These are phyloP conservation scores for Manihot esculenta DNA, from an alignment of 441 rosid genomes.

Conservation along the genomic window DNA sequence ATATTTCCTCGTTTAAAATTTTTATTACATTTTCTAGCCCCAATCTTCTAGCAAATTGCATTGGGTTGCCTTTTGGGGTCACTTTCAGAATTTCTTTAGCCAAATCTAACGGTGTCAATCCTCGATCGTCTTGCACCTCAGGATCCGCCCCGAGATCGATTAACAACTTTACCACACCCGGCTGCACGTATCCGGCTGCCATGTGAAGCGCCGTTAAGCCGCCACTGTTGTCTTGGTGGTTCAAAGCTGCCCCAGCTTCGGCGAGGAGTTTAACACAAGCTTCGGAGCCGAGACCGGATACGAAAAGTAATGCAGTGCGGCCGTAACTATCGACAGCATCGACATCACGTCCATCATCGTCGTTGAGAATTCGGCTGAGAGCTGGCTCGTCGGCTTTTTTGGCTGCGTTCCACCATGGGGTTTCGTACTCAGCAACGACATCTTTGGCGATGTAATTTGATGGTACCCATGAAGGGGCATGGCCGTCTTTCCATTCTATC, in stretches of 20 bases:
- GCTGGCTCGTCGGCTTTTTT: constrained; percentile 76
- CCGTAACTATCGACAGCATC: constrained; percentile 75
- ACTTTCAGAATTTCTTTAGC: constrained; percentile 61
- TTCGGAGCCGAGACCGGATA: constrained; percentile 79
- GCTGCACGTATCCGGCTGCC: constrained; percentile 82
- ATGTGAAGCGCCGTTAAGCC: constrained; percentile 88
- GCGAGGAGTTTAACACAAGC: constrained; percentile 59
- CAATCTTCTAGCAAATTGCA: constrained; percentile 70
- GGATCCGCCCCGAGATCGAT: constrained; percentile 65
- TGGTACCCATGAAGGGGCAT: constrained; percentile 78
- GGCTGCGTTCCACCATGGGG: constrained; percentile 94
- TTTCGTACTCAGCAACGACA: constrained; percentile 80
- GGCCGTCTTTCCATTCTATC: constrained; percentile 90
- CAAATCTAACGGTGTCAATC: constrained; percentile 61
- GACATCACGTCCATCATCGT: constrained; percentile 59
- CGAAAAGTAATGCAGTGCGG: constrained; percentile 75
- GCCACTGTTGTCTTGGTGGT: constrained; percentile 61
- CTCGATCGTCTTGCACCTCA: constrained; percentile 67
- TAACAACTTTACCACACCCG: constrained; percentile 57
- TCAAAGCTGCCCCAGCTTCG: constrained; percentile 65
- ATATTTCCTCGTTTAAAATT: constrained; percentile 47
- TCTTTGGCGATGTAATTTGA: constrained; percentile 71
- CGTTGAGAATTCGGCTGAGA: constrained; percentile 39
- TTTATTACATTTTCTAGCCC: constrained; percentile 68
- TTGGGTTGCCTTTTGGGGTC: constrained; percentile 78